Conservation (phyloP, 768 basidiomycete genomes). For the Lentinus brumalis region DNA sequence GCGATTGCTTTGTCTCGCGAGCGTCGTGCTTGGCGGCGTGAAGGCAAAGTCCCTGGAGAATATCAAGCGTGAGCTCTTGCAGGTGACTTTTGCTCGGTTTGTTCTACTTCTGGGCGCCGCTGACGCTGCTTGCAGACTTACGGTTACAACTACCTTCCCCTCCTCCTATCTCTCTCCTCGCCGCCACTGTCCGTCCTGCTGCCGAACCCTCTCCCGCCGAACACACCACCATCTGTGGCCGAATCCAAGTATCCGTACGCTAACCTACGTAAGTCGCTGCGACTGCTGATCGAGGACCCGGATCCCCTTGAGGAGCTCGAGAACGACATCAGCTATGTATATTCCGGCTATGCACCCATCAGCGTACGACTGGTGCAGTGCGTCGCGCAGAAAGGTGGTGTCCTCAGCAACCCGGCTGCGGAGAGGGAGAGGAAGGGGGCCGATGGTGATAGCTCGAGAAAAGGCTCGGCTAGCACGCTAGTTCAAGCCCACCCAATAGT, state of each 20-base stretch:
- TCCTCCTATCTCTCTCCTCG: conserved; percentile 64
- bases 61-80: conserved; percentile 89
- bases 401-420: conserved; percentile 75
- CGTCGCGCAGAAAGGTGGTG: conserved; percentile 86
- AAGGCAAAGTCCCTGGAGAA: conserved; percentile 85
- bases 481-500: conserved; percentile 88
- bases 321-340: conserved; percentile 94
- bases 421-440: conserved; percentile 53
- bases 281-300: conserved; percentile 89
- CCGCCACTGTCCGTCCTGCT: conserved; percentile 70
- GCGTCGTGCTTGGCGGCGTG: conserved; percentile 82
- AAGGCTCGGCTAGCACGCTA: conserved; percentile 45
- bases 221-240: conserved; percentile 41
- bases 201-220: conserved; percentile 65
- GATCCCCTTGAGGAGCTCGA: conserved; percentile 81
- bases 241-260: conserved; percentile 70
- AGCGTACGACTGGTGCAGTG: conserved; percentile 92
- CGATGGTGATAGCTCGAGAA: conserved; percentile 39
- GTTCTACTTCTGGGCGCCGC: neutral
- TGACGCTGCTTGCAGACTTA: conserved; percentile 56
- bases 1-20: conserved; percentile 83
- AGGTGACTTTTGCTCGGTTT: conserved; percentile 43
- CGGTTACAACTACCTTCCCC: conserved; percentile 71
- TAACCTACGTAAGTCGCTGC: conserved; percentile 76
- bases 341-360: conserved; percentile 96